These are phyloP conservation scores for Fusarium algeriense DNA, from an alignment of 2,329 filamentous ascomycete genomes.

Conservation along the genomic window DNA sequence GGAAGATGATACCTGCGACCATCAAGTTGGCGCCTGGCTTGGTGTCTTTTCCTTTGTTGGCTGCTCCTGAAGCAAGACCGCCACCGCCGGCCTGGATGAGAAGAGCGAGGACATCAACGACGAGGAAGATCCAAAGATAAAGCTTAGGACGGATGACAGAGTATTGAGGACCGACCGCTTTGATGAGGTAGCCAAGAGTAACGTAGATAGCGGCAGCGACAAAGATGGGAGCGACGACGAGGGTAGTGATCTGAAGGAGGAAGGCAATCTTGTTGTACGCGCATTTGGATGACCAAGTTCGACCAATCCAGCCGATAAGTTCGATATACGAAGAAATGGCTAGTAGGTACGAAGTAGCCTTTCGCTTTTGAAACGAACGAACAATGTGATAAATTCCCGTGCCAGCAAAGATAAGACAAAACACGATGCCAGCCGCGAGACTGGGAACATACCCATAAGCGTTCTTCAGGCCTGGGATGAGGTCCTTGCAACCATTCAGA, in stretches of 20 bases:
- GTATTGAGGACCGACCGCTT: constrained; percentile 56
- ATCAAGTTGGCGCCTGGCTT: constrained; percentile 60
- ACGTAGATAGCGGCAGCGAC: constrained; percentile 65
- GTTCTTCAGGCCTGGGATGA: constrained; percentile 32
- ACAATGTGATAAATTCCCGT: constrained; percentile 35
- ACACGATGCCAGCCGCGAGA: constrained; percentile 37
- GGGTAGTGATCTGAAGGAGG: constrained; percentile 62
- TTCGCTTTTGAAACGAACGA: constrained; percentile 38
- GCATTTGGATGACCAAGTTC: constrained; percentile 62
- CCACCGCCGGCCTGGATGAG: constrained; percentile 60
- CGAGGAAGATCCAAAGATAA: constrained; percentile 63
- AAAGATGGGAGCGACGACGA: constrained; percentile 61
- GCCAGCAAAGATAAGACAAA: constrained; percentile 31
- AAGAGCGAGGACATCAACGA: constrained; percentile 49
- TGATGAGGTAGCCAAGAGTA: constrained; percentile 61
- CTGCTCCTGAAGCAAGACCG: constrained; percentile 55
- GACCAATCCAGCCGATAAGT: constrained; percentile 61
- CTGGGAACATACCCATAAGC: constrained; percentile 42
- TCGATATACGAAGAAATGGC: constrained; percentile 49
- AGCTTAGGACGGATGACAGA: constrained; percentile 57
- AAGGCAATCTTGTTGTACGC: constrained; percentile 63
- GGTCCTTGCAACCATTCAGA: constrained; percentile 35
- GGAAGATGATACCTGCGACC: constrained; percentile 64
- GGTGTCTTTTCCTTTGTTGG: constrained; percentile 53
- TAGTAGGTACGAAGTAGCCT: constrained; percentile 34